A percentile compares a stretch with the other conserved stretches of the same genome.
phyloP scores from a whole-genome alignment of 2,329 filamentous ascomycete species.

The Escovopsis sp. region DNA sequence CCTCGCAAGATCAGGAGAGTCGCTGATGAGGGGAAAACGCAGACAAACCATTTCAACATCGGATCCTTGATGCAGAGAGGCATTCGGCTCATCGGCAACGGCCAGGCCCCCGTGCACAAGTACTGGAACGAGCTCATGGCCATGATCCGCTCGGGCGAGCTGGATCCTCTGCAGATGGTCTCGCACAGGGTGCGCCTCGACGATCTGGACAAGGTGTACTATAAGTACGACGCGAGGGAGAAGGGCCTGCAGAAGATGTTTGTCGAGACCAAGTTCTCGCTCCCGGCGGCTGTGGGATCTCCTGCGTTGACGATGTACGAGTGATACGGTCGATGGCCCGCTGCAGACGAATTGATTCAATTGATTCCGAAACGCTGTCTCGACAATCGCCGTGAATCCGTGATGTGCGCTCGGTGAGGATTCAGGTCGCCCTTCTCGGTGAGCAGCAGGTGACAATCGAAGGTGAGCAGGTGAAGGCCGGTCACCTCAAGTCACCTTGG shows the following conservation, averaged over 20 bases:
- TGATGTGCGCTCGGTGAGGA: too few species aligned
- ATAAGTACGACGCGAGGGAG: slow-evolving; percentile 44
- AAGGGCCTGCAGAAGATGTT: slow-evolving; percentile 74
- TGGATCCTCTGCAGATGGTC: slow-evolving; percentile 69
- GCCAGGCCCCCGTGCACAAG: slow-evolving; percentile 59
- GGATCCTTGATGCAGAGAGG: slow-evolving; percentile 76
- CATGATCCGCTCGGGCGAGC: slow-evolving; percentile 48
- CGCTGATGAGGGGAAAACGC: background rate
- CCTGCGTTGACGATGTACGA: slow-evolving; percentile 25
- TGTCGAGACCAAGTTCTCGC: slow-evolving; percentile 43
- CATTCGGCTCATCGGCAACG: slow-evolving; percentile 59
- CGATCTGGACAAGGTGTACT: slow-evolving; percentile 53
- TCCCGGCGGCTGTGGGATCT: slow-evolving; percentile 27
- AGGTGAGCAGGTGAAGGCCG: too few species aligned
- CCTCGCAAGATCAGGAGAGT: too few species aligned
- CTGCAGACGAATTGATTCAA: too few species aligned
- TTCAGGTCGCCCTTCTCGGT: too few species aligned
- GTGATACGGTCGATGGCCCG: background rate
- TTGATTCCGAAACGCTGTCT: too few species aligned
- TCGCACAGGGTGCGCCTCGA: slow-evolving; percentile 64
- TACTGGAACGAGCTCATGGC: slow-evolving; percentile 71
- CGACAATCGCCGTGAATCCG: too few species aligned
- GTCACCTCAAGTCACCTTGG: too few species aligned
- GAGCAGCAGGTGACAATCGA: too few species aligned
- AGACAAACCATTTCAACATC: slow-evolving; percentile 15